Base-by-base conservation (phyloP, 192 early-diverging fungal species). In the Podila epigama region DNA sequence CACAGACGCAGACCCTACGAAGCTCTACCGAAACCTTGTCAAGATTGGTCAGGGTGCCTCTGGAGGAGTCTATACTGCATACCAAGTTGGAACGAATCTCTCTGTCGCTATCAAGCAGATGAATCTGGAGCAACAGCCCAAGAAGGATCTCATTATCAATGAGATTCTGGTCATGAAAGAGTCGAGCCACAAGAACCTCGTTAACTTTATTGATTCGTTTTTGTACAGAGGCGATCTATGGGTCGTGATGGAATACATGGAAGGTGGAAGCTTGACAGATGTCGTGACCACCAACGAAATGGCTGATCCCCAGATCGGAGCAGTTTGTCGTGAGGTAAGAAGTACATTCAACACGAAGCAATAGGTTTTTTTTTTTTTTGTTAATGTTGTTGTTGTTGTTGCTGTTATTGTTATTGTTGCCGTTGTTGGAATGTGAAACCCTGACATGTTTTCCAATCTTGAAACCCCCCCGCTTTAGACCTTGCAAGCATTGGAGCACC, bases 91-190 rank as follows among this genome's bases (percentile, higher is more conserved):
- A n/a, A 89, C 88, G 9, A 86, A 87, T 40, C 60, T 87, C 11
- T 85, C 88, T 5, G 97, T 97, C 2, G 97, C 95, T 4, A 96
- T 98, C 79, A 98, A 98, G 83, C 95, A 96, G 75, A 98, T 97
- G 94, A 93, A 96, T 61, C 79, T 98, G 54, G 91, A 96, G 71
- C 90, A 95, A 75, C 97, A 98, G 82, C 95, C 96, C 32, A 96
- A 96, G 75, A 96, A 96, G 84, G 97, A 98, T 62, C 73, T 96
- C 60, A 98, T 98, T 65, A 95, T 97, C 77, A 97, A 94, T 61
- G 95, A 96, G 78, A 95, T 96, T 52, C 41, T 93, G 41, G 90
- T 96, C 25, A 94, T 96, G 93, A 92, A 92, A 57, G 89, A 92
- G 53, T 88, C 85, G 20, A 83, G 81, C 33, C 94, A 96, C 81